Evolutionary conservation across 352 stramenopile species (phyloP).

Genomic region (Pythium inflatum): DNA sequence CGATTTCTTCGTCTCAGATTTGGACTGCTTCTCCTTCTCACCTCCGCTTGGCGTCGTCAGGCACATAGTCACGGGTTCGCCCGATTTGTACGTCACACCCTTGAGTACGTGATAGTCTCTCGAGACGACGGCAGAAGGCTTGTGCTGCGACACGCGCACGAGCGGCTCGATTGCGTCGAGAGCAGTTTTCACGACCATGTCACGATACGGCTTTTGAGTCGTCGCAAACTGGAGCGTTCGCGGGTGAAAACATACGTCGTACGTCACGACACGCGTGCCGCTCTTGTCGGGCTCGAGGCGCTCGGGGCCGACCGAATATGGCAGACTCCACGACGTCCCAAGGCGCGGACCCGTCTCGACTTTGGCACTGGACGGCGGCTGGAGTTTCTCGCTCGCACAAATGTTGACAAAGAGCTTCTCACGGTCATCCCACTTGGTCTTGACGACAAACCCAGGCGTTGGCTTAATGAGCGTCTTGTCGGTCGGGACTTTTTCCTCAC

Average conservation of each 20-base stretch:
- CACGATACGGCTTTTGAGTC: constrained; percentile 60
- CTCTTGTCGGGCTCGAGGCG: constrained; percentile 90
- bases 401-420: constrained; percentile 96
- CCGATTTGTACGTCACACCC: constrained; percentile 87
- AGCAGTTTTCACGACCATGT: constrained; percentile 89
- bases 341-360: constrained; percentile 29
- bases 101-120: constrained; percentile 84
- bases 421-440: constrained; percentile 62
- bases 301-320: constrained; percentile 90
- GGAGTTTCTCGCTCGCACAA: constrained; percentile 85
- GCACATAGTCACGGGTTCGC: constrained; percentile 78
- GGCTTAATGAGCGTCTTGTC: constrained; percentile 90
- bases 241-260: constrained; percentile 94
- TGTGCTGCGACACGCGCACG: constrained; percentile 48
- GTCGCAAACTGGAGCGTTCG: constrained; percentile 74
- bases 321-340: constrained; percentile 86
- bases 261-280: constrained; percentile 68
- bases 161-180: constrained; percentile 80
- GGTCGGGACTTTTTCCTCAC: constrained; percentile 84
- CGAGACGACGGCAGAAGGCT: constrained; percentile 30
- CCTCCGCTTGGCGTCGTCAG: constrained; percentile 39
- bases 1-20: constrained; percentile 10
- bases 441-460: constrained; percentile 90
- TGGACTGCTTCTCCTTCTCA: neutral
- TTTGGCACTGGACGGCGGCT: constrained; percentile 66